Percentiles rank a stretch among this genome's conserved stretches.
These are phyloP conservation scores for Hypsizygus marmoreus DNA, from an alignment of 768 basidiomycete genomes.

Conservation along the genomic window DNA sequence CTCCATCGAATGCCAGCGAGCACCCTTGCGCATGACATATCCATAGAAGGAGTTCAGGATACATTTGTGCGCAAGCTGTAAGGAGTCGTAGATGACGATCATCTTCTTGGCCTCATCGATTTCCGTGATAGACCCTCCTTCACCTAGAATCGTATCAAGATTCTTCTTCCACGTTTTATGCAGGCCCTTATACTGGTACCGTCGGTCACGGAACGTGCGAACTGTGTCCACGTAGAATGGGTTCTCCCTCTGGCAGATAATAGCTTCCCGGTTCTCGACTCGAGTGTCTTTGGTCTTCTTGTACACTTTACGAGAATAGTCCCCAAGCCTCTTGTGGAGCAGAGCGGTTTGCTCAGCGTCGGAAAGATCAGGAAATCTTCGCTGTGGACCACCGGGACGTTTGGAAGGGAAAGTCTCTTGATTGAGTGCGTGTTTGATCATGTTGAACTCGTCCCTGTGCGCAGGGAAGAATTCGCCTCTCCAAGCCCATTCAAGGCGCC, in stretches of 20 bases:
- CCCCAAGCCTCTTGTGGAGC: conserved; percentile 94
- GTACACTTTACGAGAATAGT: conserved; percentile 98
- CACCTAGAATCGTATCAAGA: conserved; percentile 71
- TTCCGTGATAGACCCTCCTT: conserved; percentile 76
- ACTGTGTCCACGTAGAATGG: conserved; percentile 99
- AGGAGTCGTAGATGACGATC: conserved; percentile 97
- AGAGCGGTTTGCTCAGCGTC: conserved; percentile 87
- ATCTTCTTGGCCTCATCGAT: conserved; percentile 98
- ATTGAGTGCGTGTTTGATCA: conserved; percentile 96
- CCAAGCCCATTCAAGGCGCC: conserved; percentile 97
- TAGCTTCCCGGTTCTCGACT: conserved; percentile 89
- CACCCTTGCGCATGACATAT: conserved; percentile 99
- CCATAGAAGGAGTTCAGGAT: conserved; percentile 99
- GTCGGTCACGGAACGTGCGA: conserved; percentile 92
- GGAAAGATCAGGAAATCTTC: conserved; percentile 83
- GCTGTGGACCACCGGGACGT: conserved; percentile 67
- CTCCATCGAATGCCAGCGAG: conserved; percentile 99
- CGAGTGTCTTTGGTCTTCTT: conserved; percentile 98
- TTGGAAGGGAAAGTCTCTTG: conserved; percentile 91
- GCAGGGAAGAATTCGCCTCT: conserved; percentile 98
- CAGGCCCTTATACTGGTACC: conserved; percentile 98
- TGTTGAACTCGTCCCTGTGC: conserved; percentile 95
- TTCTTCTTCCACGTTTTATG: conserved; percentile 99
- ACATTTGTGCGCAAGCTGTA: conserved; percentile 99
- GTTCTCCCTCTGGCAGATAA: conserved; percentile 97